These are phyloP conservation scores for Parietichytrium sp. DNA, from an alignment of 108 stramenopile genomes.

Conservation along the genomic window DNA sequence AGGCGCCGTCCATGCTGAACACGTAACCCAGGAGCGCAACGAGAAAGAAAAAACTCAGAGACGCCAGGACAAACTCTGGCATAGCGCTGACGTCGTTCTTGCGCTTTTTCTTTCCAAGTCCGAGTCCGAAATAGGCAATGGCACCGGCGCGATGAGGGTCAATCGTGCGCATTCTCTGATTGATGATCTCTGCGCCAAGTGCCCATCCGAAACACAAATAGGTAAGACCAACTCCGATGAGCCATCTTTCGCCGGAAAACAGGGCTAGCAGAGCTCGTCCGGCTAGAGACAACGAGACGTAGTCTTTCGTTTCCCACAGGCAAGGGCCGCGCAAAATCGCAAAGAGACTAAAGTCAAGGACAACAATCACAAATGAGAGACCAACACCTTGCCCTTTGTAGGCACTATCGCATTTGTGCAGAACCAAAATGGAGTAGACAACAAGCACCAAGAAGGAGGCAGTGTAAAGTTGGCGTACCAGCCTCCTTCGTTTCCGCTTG, in stretches of 20 bases:
- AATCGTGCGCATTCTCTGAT: conserved; percentile 18
- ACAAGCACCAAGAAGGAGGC: neutral
- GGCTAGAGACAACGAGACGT: neutral
- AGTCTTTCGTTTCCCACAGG: conserved; percentile 7
- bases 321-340: conserved; percentile 4
- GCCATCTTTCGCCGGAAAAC: neutral
- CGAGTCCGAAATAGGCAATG: conserved; percentile 5
- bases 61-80: conserved; percentile 16
- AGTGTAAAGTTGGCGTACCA: neutral
- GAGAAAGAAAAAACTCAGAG: conserved; percentile 24
- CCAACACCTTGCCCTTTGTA: conserved; percentile 6
- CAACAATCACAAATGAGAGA: neutral
- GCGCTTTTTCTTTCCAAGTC: neutral
- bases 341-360: neutral
- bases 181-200: conserved; percentile 11
- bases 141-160: neutral
- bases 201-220: neutral
- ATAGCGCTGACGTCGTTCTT: conserved; percentile 33
- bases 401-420: neutral
- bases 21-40: conserved; percentile 21
- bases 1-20: neutral
- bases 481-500: neutral
- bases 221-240: neutral
- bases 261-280: neutral
- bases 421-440: neutral